Conservation (phyloP, 345 rosid species). For the Draba incana region DNA sequence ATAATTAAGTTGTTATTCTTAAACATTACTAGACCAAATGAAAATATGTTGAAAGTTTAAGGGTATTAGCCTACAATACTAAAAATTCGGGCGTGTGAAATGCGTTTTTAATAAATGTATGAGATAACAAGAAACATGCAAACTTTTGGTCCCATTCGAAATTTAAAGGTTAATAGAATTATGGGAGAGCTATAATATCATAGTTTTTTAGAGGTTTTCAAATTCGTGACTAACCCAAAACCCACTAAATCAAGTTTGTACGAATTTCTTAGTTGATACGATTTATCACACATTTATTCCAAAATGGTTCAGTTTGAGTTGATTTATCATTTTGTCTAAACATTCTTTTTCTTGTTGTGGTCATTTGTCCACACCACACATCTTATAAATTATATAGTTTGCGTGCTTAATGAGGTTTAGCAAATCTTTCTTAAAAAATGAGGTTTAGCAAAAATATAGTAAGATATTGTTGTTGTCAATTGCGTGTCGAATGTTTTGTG, state of each 20-base stretch:
- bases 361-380: neutral
- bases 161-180: no score
- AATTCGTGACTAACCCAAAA: no score
- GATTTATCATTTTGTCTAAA: neutral
- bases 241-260: no score
- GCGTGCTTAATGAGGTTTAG: neutral
- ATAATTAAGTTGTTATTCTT: neutral
- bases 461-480: neutral
- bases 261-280: neutral
- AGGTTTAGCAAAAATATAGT: neutral
- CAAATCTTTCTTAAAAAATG: no score
- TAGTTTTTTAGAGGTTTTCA: no score
- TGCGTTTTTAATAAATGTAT: no score
- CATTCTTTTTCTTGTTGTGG: neutral
- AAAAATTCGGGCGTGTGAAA: no score
- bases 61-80: no score
- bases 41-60: no score
- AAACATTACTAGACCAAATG: neutral
- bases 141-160: no score
- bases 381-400: slow-evolving; percentile 8
- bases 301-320: neutral
- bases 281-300: neutral
- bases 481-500: slow-evolving; percentile 16
- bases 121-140: no score
- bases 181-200: no score